A percentile compares a stretch with the other conserved stretches of the same genome.
Conservation (phyloP, 2,329 filamentous ascomycete species). For the Coniochaeta sp. region DNA sequence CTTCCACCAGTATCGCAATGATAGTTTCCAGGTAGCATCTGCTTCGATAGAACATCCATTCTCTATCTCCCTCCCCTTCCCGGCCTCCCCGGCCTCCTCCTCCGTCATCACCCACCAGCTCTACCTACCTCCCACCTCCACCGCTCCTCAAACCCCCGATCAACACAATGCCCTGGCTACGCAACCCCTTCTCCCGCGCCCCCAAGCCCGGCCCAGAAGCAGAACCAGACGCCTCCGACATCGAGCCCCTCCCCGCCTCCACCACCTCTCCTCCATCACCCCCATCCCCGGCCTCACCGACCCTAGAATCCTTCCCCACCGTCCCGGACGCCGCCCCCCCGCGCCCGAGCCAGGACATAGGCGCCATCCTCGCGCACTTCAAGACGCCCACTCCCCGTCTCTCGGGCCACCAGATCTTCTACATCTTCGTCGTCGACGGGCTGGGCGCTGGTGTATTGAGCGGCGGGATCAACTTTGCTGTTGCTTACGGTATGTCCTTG, state of each 20-base stretch:
- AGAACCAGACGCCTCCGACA: too few relatives aligned
- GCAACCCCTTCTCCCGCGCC: slow-evolving; percentile 1
- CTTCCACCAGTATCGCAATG: not conserved
- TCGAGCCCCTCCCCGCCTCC: not conserved
- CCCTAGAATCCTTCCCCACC: not conserved
- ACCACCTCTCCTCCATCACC: not conserved
- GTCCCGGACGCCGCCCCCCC: not conserved
- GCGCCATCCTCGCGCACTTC: not conserved
- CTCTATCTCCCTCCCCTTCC: not conserved
- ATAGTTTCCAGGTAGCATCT: not conserved
- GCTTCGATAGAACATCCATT: not conserved
- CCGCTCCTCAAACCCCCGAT: too few relatives aligned
- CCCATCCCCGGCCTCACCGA: not conserved
- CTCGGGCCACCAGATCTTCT: slow-evolving; percentile 38
- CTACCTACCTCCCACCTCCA: too few relatives aligned
- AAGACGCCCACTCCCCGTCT: slow-evolving; percentile 28
- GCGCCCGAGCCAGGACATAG: not conserved
- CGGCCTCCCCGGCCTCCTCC: not conserved
- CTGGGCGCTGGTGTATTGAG: slow-evolving; percentile 39
- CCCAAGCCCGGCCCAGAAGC: too few relatives aligned
- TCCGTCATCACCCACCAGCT: not conserved
- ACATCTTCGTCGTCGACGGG: slow-evolving; percentile 40
- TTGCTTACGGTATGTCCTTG: slow-evolving; percentile 36
- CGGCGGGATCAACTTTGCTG: slow-evolving; percentile 43
- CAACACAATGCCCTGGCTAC: slow-evolving; percentile 2